A percentile compares a stretch with the other conserved stretches of the same genome.
phyloP scores from a whole-genome alignment of 352 stramenopile genomes.

The Globisporangium spinosum region DNA sequence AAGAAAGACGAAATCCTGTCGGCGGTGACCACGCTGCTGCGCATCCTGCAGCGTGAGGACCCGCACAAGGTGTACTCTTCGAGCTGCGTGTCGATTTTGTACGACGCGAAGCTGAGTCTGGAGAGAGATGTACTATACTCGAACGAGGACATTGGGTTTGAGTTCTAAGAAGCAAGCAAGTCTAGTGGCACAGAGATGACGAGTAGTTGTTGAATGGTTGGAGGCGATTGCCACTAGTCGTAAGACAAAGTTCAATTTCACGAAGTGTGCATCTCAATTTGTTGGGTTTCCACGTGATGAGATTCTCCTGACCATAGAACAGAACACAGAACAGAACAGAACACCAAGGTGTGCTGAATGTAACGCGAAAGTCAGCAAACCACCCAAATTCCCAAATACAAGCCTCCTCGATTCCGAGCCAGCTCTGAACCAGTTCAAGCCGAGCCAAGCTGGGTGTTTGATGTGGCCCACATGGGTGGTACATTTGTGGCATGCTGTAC shows the following conservation, averaged over 20 bases:
- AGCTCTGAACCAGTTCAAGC: not conserved
- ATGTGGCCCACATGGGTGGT: slow-evolving; percentile 7
- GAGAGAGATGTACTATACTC: slow-evolving; percentile 80
- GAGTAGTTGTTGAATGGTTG: not conserved
- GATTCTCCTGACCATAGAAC: too few species aligned
- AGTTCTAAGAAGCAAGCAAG: slow-evolving; percentile 21
- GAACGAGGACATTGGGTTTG: slow-evolving; percentile 76
- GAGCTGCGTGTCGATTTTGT: slow-evolving; percentile 72
- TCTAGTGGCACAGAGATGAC: not conserved
- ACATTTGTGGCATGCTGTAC: slow-evolving; percentile 4
- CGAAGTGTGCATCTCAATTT: too few species aligned
- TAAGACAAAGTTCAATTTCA: too few species aligned
- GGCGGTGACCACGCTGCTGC: slow-evolving; percentile 66
- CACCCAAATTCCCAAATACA: not conserved
- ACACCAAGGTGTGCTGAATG: not conserved
- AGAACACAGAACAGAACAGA: too few species aligned
- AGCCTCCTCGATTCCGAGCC: not conserved
- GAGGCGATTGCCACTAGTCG: too few species aligned
- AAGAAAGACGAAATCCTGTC: slow-evolving; percentile 78
- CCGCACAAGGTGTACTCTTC: slow-evolving; percentile 55
- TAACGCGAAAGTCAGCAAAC: not conserved
- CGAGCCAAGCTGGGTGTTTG: not conserved
- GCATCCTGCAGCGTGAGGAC: slow-evolving; percentile 66
- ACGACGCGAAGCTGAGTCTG: slow-evolving; percentile 80
- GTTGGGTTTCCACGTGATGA: too few species aligned